phyloP scores from a whole-genome alignment of 352 stramenopile genomes.

The Pythium rishiriense region DNA sequence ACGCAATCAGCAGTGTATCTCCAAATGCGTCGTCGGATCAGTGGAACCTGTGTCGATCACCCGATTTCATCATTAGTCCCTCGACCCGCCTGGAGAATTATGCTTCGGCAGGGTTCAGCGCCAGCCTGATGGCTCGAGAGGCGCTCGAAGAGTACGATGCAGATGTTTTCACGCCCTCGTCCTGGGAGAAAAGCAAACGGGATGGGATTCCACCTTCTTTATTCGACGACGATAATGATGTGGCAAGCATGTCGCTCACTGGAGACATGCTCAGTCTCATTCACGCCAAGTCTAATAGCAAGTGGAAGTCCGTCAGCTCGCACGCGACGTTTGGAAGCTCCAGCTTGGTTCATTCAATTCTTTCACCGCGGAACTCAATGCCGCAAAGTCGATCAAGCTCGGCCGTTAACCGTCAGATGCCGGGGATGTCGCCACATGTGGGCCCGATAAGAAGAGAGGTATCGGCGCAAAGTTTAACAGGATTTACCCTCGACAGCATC shows the following conservation, averaged over 20 bases:
- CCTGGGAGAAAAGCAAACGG: conserved; percentile 4
- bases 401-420: conserved; percentile 6
- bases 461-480: background rate
- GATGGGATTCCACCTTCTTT: background rate
- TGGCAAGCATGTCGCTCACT: conserved; percentile 19
- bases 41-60: conserved; percentile 48
- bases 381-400: conserved; percentile 11
- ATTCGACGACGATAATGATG: conserved; percentile 10
- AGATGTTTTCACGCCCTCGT: conserved; percentile 47
- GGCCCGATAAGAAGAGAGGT: conserved; percentile 13
- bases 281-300: conserved; percentile 2
- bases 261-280: conserved; percentile 23
- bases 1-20: conserved; percentile 18
- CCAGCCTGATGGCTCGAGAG: conserved; percentile 40
- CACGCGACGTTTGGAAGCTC: conserved; percentile 23
- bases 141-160: conserved; percentile 66
- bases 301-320: conserved; percentile 29
- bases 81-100: conserved; percentile 26
- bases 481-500: background rate
- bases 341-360: conserved; percentile 39
- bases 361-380: conserved; percentile 40
- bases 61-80: conserved; percentile 41
- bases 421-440: background rate
- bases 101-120: conserved; percentile 32
- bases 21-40: conserved; percentile 29